Evolutionary conservation across 495 filamentous ascomycete genomes (phyloP).

Genomic region (Talaromyces wortmannii): DNA sequence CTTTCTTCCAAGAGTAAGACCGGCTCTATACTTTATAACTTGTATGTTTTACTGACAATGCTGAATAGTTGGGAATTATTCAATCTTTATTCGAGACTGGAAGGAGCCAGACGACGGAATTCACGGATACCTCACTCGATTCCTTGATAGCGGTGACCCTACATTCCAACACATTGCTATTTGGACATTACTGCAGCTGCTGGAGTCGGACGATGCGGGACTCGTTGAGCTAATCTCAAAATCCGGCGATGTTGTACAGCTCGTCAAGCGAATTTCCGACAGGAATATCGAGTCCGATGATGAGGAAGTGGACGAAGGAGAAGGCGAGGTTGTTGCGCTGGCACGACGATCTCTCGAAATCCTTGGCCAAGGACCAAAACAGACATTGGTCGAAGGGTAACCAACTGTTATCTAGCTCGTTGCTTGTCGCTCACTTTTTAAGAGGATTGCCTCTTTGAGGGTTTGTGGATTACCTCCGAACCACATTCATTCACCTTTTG

Average conservation of each 20-base stretch:
- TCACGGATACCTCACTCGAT: slow-evolving; percentile 87
- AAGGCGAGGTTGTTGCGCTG: slow-evolving; percentile 90
- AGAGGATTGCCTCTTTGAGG: not conserved
- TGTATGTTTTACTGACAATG: not conserved
- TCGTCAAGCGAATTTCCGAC: slow-evolving; percentile 86
- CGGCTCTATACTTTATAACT: not conserved
- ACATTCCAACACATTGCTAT: slow-evolving; percentile 99
- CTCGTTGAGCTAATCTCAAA: slow-evolving; percentile 79
- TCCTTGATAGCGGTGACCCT: slow-evolving; percentile 87
- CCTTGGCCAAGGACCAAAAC: slow-evolving; percentile 56
- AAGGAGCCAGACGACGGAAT: slow-evolving; percentile 87
- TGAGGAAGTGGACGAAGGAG: slow-evolving; percentile 82
- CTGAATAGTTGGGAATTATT: slow-evolving; percentile 81
- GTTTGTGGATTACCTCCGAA: not conserved
- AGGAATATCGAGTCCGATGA: slow-evolving; percentile 86
- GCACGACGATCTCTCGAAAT: slow-evolving; percentile 85
- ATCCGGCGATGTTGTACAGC: slow-evolving; percentile 79
- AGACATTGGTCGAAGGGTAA: slow-evolving; percentile 51
- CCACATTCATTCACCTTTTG: not conserved
- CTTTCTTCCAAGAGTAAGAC: slow-evolving; percentile 86
- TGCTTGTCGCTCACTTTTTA: not conserved
- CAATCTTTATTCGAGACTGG: slow-evolving; percentile 93
- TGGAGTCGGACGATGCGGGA: slow-evolving; percentile 87
- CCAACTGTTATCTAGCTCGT: not conserved
- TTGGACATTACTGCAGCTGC: slow-evolving; percentile 91